Evolutionary conservation across 805 yeast genomes (phyloP), one percentile per base, ranked within the genome.

Genomic region (Starmera dryadoides): DNA sequence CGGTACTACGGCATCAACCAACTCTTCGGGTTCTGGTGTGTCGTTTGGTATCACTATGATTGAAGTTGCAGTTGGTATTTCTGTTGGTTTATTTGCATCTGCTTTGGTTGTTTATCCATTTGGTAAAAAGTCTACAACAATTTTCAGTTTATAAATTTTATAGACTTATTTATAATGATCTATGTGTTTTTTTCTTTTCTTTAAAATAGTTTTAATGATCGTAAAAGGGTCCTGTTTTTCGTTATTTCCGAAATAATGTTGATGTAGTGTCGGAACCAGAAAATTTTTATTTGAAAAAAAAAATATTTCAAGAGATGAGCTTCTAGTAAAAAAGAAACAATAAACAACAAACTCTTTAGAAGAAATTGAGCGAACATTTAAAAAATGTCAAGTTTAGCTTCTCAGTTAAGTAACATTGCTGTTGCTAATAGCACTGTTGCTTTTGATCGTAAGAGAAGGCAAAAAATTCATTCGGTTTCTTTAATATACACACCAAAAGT

Each of bases 81-180:
- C 95, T 47, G 96, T 89, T 16, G 98, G 98, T 0, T 68, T 89
- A 36, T 91, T 87, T 63, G 86, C 93, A 2, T 93, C 97, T 12
- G 85, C 97, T 0, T 68, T 89, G 39, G 81, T 83, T 25, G 89
- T 91, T 3, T 89, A 89, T 63, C 98, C 98, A 16, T 77, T 89
- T 43, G 96, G 96, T 16, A 88, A 88, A 60, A 85, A 84, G 64
- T 73, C 83, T 32, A 85, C 96, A 0, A 91, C 95, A 21, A 68
- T 91, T 21, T 91, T 91, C 53, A 83, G 95, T 10, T 69, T 86
- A 49, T 87, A 60, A 43, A n/a, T n/a, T n/a, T n/a, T n/a, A n/a
- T n/a, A n/a, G n/a, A n/a, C n/a, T n/a, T n/a, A n/a, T n/a, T n/a
- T n/a, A n/a, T n/a, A n/a, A n/a, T n/a, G n/a, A n/a, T n/a, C n/a